Conservation (phyloP, 1,284 basidiomycete genomes). For the Malassezia equina region DNA sequence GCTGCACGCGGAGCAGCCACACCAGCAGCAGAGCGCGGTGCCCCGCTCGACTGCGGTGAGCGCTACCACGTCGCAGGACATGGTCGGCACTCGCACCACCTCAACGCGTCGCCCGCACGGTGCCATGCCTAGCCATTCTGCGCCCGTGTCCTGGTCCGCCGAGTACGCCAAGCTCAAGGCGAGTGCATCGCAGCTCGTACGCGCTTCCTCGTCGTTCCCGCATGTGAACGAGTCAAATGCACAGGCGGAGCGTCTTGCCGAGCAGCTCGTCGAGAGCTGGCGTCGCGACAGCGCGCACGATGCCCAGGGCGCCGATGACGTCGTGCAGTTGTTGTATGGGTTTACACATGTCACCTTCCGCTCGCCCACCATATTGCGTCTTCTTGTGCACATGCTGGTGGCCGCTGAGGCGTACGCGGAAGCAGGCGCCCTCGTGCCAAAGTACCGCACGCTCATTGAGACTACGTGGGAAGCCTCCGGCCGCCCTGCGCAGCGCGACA, state of each 20-base stretch:
- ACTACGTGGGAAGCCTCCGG: conserved; percentile 36
- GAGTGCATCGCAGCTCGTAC: conserved; percentile 25
- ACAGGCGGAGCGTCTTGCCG: conserved; percentile 71
- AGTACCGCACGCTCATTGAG: conserved; percentile 40
- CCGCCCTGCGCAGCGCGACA: conserved; percentile 10
- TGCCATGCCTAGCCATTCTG: conserved; percentile 20
- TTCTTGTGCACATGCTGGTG: conserved; percentile 33
- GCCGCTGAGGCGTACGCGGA: conserved; percentile 41
- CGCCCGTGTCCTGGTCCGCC: conserved; percentile 34
- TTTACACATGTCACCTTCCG: conserved; percentile 39
- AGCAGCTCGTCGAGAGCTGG: conserved; percentile 72
- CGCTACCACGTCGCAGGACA: neutral
- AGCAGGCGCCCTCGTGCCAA: conserved; percentile 27
- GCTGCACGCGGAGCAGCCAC: conserved; percentile 32
- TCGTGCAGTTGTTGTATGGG: conserved; percentile 38
- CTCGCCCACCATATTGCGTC: conserved; percentile 37
- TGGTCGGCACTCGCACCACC: conserved; percentile 20
- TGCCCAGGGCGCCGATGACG: conserved; percentile 37
- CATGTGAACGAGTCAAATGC: conserved; percentile 69
- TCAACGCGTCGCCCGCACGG: conserved; percentile 32
- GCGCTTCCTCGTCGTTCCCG: conserved; percentile 62
- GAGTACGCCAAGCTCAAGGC: conserved; percentile 30
- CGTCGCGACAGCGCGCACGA: conserved; percentile 50
- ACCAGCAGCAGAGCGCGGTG: conserved; percentile 26
- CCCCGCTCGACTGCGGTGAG: conserved; percentile 24